Base-by-base conservation (phyloP, 768 basidiomycete genomes). In the Xerocomellus chrysenteron region DNA sequence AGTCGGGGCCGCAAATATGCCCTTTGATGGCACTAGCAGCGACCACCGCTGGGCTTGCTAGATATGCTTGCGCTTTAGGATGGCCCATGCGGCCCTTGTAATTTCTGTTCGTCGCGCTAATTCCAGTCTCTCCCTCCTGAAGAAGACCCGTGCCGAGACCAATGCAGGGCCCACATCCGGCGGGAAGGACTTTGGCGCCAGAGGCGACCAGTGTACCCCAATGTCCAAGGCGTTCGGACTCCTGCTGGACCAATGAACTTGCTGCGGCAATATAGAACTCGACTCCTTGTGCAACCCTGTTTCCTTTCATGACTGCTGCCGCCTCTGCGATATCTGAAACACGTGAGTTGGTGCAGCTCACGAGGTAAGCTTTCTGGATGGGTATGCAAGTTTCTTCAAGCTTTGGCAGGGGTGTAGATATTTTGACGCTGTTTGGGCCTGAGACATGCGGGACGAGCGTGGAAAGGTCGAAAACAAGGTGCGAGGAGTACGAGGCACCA, bases 81-180 rank as follows among this genome's bases (percentile, higher is more conserved):
- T 88, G 85, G 0, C 97, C 97, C 97, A 99, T 99, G 5, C 97
- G 82, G 4, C 97, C 97, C 77, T 99, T 98, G 77, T 98, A 99
- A 68, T 99, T 99, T 74, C 97, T 80, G 74, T 99, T 99, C 8
- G 96, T 98, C 5, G 97, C 97, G 60, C 94, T 96, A 68, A 99
- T 98, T 1, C 97, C 96, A 1, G 87, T 88, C 72, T 99, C 83
- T 2, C 96, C 97, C 61, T 98, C 95, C 70, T 98, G 89, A 36
- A 99, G 76, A 51, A 98, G 74, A 12, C 97, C 97, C 0, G 85
- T 87, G 2, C 97, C 97, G 5, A 99, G 82, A 21, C 97, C 97
- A 60, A 99, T 99, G 71, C 97, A 99, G 3, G 97, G 97, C 0
- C 97, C 97, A 67, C 97, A 99, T 1, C 97, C 97, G 0, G 96